Percentiles rank a stretch among this genome's conserved stretches.
Evolutionary conservation across 306 rosid species (phyloP).

Genomic region (Benincasa hispida): DNA sequence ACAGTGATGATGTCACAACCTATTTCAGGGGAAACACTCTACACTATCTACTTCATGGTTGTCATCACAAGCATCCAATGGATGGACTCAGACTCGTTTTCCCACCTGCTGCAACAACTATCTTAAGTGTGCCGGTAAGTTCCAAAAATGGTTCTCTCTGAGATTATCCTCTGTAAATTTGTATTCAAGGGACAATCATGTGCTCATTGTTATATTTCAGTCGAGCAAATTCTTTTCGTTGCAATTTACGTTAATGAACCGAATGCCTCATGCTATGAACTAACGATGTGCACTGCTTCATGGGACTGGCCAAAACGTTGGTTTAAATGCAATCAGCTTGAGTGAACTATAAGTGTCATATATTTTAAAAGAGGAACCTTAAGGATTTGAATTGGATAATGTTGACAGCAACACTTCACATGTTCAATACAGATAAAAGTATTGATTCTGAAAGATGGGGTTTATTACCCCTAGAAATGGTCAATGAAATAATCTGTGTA

Average conservation of each 20-base stretch:
- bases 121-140: constrained; percentile 61
- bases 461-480: background rate
- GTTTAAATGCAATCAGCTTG: background rate
- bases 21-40: constrained; percentile 70
- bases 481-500: background rate
- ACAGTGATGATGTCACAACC: background rate
- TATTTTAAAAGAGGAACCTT: background rate
- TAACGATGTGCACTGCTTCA: background rate
- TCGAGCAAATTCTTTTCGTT: background rate
- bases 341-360: background rate
- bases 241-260: background rate
- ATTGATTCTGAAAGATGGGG: background rate
- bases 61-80: constrained; percentile 99
- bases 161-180: background rate
- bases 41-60: constrained; percentile 94
- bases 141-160: background rate
- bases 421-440: background rate
- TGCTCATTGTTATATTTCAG: background rate
- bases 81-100: constrained; percentile 95
- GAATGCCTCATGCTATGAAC: background rate
- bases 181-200: background rate
- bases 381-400: background rate
- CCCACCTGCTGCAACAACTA: constrained; percentile 85
- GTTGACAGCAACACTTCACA: background rate
- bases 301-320: background rate